phyloP scores from a whole-genome alignment of 371 early-diverging fungal genomes.

The Coemansia sp. region DNA sequence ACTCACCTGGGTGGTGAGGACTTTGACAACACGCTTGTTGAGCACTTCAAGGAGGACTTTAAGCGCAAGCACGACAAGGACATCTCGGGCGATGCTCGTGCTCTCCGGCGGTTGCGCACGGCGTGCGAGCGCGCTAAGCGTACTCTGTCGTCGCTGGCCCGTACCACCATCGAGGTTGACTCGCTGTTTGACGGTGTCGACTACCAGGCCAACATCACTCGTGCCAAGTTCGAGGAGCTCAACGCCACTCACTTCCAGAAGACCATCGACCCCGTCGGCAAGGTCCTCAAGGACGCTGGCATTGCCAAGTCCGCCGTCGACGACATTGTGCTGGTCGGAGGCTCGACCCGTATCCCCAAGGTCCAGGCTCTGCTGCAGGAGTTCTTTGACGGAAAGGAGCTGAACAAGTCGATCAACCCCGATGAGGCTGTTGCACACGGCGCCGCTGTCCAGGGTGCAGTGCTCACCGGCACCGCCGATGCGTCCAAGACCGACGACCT shows the following conservation, averaged over 20 bases:
- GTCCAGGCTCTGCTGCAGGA: constrained; percentile 96
- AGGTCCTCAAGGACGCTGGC: constrained; percentile 91
- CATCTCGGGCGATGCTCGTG: constrained; percentile 71
- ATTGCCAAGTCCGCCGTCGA: constrained; percentile 89
- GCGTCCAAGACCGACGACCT: constrained; percentile 87
- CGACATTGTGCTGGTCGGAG: constrained; percentile 99
- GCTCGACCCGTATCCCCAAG: constrained; percentile 99
- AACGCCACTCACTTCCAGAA: constrained; percentile 90
- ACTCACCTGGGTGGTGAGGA: constrained; percentile 99
- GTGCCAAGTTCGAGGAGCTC: constrained; percentile 97
- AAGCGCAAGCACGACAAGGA: constrained; percentile 86
- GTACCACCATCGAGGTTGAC: constrained; percentile 92
- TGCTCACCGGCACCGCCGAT: constrained; percentile 71
- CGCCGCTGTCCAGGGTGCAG: constrained; percentile 97
- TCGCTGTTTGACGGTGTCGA: constrained; percentile 92
- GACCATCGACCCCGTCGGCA: constrained; percentile 94
- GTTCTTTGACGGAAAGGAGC: constrained; percentile 97
- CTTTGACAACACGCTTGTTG: constrained; percentile 92
- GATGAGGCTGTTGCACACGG: constrained; percentile 99
- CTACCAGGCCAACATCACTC: constrained; percentile 91
- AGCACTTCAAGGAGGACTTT: constrained; percentile 87
- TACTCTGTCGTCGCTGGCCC: constrained; percentile 84
- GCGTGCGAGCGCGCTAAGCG: constrained; percentile 97
- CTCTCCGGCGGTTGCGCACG: constrained; percentile 92
- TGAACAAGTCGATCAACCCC: constrained; percentile 97